Evolutionary conservation across 2,329 filamentous ascomycete species (phyloP), one percentile per base, ranked within the genome.

Genomic region (Drechslerella stenobrocha): DNA sequence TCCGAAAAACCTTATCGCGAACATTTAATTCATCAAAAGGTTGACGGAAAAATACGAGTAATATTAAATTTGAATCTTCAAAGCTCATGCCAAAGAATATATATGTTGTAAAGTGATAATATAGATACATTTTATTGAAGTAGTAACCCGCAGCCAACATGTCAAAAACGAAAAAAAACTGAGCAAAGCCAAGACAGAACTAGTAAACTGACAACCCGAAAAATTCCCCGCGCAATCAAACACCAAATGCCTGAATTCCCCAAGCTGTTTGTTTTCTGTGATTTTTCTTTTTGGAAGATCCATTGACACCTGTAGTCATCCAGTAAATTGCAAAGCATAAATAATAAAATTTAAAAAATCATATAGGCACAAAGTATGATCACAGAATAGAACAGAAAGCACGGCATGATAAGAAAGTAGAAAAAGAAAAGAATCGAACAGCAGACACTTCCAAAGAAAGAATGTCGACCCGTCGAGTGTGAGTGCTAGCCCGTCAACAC

Each of bases 301-400:
- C 37, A 18, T 42, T 42, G 37, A 47, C 44, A 47, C 44, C 44
- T 26, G 23, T n/a, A n/a, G n/a, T n/a, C n/a, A n/a, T n/a, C n/a
- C n/a, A n/a, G n/a, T n/a, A n/a, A n/a, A n/a, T n/a, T 26, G 13
- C 6, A 20, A 13, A 22, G 9, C 22, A 47, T 22, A 8, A 24
- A 6, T 23, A 47, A 30, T 26, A 46, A n/a, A 46, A 46, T 3
- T 11, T 30, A 7, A 24, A 30, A 47, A 47, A 26, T 42, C 8
- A 18, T 42, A 42, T 42, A 37, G 8, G 22, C 37, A 13, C 37
- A 4, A 37, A 37, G n/a, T 37, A 37, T 37, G 15, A 15, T 37
- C 7, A 23, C 42, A 22, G 3, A 23, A 46, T 23, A n/a, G 42
- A 46, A 46, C 42, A 47, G 20, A 47, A 26, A n/a, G 26, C 13